phyloP scores from a whole-genome alignment of 768 basidiomycete genomes.

The Auriscalpium orientale region DNA sequence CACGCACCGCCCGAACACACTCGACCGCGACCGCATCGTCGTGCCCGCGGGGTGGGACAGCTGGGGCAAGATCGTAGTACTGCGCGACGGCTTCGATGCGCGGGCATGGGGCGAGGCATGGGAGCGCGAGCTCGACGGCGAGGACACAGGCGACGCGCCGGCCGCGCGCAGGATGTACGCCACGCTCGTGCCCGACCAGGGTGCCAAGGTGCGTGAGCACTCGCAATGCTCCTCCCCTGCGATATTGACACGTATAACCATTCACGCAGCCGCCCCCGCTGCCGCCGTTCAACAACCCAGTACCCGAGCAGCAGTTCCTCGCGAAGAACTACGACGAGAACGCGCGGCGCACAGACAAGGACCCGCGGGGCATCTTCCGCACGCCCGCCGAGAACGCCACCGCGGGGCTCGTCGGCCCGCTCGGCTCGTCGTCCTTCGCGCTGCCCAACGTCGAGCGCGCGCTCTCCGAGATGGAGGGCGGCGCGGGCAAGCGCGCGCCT shows the following conservation, averaged over 20 bases:
- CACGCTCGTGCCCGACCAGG: slow-evolving; percentile 67
- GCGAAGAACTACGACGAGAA: slow-evolving; percentile 88
- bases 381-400: slow-evolving; percentile 57
- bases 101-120: slow-evolving; percentile 72
- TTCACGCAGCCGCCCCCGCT: slow-evolving; percentile 48
- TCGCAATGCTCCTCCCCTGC: neutral
- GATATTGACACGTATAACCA: neutral
- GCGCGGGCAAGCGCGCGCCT: slow-evolving; percentile 19
- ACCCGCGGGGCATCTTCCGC: slow-evolving; percentile 83
- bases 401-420: slow-evolving; percentile 86
- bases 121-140: slow-evolving; percentile 56
- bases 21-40: slow-evolving; percentile 88
- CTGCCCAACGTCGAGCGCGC: slow-evolving; percentile 86
- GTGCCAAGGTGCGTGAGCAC: slow-evolving; percentile 49
- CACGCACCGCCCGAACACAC: slow-evolving; percentile 76
- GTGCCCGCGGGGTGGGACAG: slow-evolving; percentile 97
- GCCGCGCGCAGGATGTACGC: slow-evolving; percentile 65
- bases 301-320: slow-evolving; percentile 87
- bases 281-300: slow-evolving; percentile 73
- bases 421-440: slow-evolving; percentile 80
- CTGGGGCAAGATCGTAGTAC: slow-evolving; percentile 89
- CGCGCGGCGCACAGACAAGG: slow-evolving; percentile 81
- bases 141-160: slow-evolving; percentile 31
- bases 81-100: slow-evolving; percentile 89
- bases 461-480: slow-evolving; percentile 80